These are phyloP conservation scores for Diaporthe sp. DNA, from an alignment of 2,329 filamentous ascomycete genomes.

Conservation along the genomic window DNA sequence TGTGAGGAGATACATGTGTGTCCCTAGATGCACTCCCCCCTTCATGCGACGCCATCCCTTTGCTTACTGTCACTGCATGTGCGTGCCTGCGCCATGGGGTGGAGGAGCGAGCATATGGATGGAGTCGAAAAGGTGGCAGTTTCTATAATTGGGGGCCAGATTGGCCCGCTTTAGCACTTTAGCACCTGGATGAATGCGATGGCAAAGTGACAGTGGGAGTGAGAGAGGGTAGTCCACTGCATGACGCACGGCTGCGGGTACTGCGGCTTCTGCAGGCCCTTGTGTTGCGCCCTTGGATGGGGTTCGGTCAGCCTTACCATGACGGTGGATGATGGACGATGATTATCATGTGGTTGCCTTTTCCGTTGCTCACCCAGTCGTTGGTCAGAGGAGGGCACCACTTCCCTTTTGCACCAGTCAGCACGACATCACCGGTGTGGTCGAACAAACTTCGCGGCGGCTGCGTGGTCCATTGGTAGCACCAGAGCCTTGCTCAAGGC, in stretches of 20 bases:
- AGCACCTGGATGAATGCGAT: background rate
- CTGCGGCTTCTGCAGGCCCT: constrained; percentile 10
- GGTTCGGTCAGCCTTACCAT: constrained; percentile 24
- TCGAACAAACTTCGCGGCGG: background rate
- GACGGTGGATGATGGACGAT: constrained; percentile 15
- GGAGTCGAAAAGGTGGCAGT: constrained; percentile 6
- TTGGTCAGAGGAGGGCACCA: background rate
- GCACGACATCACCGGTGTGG: constrained; percentile 22
- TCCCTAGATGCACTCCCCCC: constrained; percentile 20
- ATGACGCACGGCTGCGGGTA: constrained; percentile 13
- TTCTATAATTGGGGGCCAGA: constrained; percentile 37
- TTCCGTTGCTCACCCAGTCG: constrained; percentile 6
- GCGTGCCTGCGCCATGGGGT: constrained; percentile 15
- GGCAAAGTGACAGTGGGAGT: constrained; percentile 2
- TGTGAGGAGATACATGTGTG: background rate
- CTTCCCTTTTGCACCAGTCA: background rate
- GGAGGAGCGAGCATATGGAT: background rate
- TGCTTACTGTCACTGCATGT: constrained; percentile 22
- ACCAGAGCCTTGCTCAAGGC: background rate
- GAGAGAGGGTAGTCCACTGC: background rate
- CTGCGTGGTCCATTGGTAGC: background rate
- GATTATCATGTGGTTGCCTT: constrained; percentile 18
- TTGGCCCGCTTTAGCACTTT: constrained; percentile 7
- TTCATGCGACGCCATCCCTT: constrained; percentile 5
- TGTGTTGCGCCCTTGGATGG: background rate